Evolutionary conservation across 805 yeast genomes (phyloP), one percentile per base, ranked within the genome.

Genomic region (Candida bentonensis): DNA sequence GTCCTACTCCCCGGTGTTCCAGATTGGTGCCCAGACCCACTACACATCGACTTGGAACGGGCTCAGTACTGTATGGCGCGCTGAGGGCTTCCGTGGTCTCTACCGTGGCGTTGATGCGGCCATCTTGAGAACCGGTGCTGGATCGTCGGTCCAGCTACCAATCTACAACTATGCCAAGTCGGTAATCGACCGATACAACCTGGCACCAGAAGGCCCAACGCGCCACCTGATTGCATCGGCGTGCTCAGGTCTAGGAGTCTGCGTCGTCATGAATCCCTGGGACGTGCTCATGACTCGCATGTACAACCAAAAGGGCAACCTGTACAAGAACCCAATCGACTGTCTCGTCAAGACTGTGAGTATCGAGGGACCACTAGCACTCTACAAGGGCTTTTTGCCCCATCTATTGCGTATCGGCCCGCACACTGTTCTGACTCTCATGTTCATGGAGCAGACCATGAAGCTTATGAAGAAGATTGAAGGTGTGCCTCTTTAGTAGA

Each of bases 101-200:
- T 89, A 77, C 63, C 72, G 94, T 50, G 98, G 98, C 50, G 85
- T 87, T 3, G 95, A 85, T 57, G 95, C 98, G 2, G 97, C 98
- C 1, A 76, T 87, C 25, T 66, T 92, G 49, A 75, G 98, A 64
- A 92, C 97, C 1, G 95, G 96, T 55, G 82, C 87, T 46, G 98
- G 97, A 2, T 92, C 98, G 4, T 74, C 95, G 22, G 96, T 85
- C 33, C 98, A 92, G 66, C 68, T 92, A 53, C 97, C 98, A 15
- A 78, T 87, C 42, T 92, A 92, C 66, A 82, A 79, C 60, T 74
- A 74, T 47, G 76, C 85, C 43, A 92, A 92, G 62, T 64, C 70
- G 49, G 69, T 74, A 49, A 61, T 88, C 21, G 64, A 75, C 41
- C 67, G 70, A 17, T 60, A 77, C 53, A 67, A 74, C 23, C 36